Percentiles rank a stretch among this genome's conserved stretches.
Evolutionary conservation across 78 protist genomes (phyloP).

Genomic region (Trichosphaerium sp.): DNA sequence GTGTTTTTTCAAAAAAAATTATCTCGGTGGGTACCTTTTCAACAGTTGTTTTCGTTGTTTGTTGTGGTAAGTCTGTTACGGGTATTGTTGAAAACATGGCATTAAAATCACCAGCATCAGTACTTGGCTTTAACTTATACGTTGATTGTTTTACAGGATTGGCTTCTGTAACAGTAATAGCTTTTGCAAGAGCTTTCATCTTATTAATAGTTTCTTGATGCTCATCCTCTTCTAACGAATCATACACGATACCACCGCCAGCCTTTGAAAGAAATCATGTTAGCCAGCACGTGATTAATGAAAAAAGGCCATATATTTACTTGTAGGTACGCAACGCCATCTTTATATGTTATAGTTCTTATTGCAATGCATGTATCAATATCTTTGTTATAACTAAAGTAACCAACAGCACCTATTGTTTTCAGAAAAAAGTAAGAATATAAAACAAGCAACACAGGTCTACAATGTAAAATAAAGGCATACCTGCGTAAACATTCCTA

Average conservation of each 20-base stretch:
- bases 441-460: neutral
- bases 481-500: constrained; percentile 27
- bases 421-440: neutral
- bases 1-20: too few species aligned
- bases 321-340: constrained; percentile 13
- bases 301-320: neutral
- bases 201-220: constrained; percentile 40
- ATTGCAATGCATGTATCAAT: constrained; percentile 55
- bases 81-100: too few species aligned
- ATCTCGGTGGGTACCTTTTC: neutral
- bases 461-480: too few species aligned
- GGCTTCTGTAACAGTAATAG: too few species aligned
- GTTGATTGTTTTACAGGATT: too few species aligned
- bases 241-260: constrained; percentile 56
- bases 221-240: constrained; percentile 26
- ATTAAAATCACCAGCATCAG: too few species aligned
- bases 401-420: neutral
- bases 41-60: neutral
- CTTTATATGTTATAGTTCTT: constrained; percentile 9
- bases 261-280: too few species aligned
- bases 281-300: neutral
- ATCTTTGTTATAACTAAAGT: constrained; percentile 2
- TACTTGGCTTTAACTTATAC: too few species aligned
- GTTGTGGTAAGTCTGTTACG: neutral
- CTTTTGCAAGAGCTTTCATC: neutral